Evolutionary conservation across 805 yeast species (phyloP).

Genomic region (Wickerhamomyces tratensis): DNA sequence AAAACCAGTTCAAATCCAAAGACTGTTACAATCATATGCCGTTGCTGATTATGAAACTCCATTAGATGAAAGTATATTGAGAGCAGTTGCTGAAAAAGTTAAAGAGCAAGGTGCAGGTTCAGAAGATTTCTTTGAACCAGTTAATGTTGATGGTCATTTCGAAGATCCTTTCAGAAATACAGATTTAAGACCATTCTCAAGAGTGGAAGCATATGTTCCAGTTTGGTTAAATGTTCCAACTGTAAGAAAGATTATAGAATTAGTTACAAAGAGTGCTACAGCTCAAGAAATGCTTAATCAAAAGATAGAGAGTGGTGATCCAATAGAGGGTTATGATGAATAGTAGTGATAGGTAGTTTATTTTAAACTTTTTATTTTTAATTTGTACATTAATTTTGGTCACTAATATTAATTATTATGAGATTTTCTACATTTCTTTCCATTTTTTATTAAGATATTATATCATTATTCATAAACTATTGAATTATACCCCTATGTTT

Average conservation of each 20-base stretch:
- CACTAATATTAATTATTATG: no score
- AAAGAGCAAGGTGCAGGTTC: conserved; percentile 44
- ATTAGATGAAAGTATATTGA: conserved; percentile 69
- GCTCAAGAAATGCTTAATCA: conserved; percentile 41
- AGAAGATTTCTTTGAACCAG: conserved; percentile 61
- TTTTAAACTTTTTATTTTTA: not conserved
- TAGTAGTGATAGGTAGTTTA: not conserved
- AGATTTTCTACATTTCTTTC: no score
- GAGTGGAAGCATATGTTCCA: conserved; percentile 88
- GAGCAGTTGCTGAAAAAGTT: conserved; percentile 73
- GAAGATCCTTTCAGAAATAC: conserved; percentile 77
- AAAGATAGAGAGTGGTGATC: conserved; percentile 12
- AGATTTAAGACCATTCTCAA: conserved; percentile 65
- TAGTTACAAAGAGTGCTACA: conserved; percentile 76
- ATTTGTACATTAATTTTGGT: not conserved
- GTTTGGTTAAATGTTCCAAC: conserved; percentile 87
- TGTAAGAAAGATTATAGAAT: conserved; percentile 79
- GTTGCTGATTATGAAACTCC: conserved; percentile 95
- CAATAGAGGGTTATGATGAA: conserved; percentile 4
- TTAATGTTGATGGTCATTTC: conserved; percentile 64
- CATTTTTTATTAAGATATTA: no score
- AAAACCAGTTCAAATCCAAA: conserved; percentile 93
- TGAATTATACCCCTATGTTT: no score
- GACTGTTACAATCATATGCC: conserved; percentile 77
- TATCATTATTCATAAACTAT: no score